Evolutionary conservation across 768 basidiomycete species (phyloP).

Genomic region (Trametes villosa): DNA sequence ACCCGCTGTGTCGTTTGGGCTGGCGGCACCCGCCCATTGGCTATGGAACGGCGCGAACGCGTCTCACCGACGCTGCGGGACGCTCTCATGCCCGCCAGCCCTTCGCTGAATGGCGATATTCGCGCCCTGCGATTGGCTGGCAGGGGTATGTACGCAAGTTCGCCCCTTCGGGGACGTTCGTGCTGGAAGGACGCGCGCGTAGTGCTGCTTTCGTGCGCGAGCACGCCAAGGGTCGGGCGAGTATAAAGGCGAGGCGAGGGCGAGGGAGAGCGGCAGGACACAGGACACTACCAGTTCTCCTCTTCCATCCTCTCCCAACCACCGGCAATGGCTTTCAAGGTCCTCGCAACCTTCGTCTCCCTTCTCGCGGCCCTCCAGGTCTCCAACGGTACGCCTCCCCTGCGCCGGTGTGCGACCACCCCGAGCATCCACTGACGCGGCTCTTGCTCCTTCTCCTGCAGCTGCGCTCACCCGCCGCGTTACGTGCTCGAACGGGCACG

Average conservation of each 20-base stretch:
- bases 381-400: slow-evolving; percentile 22
- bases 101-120: slow-evolving; percentile 1
- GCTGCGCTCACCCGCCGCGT: slow-evolving; percentile 14
- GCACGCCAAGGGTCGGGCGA: neutral
- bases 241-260: slow-evolving; percentile 12
- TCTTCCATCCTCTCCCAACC: neutral
- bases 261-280: slow-evolving; percentile 8
- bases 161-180: neutral
- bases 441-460: neutral
- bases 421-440: neutral
- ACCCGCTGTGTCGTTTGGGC: slow-evolving; percentile 2
- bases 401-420: neutral
- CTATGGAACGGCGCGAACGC: neutral
- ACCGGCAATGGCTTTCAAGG: slow-evolving; percentile 15
- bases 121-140: slow-evolving; percentile 2
- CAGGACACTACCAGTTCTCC: slow-evolving; percentile 15
- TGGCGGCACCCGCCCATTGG: slow-evolving; percentile 7
- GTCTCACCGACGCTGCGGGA: slow-evolving; percentile 3
- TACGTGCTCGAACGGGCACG: slow-evolving; percentile 9
- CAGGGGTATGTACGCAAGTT: neutral
- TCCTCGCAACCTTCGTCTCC: slow-evolving; percentile 15
- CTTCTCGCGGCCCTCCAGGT: slow-evolving; percentile 15
- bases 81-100: slow-evolving; percentile 6
- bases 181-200: neutral
- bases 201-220: neutral